phyloP scores from a whole-genome alignment of 2,329 filamentous ascomycete genomes.

The Rugonectria rugulosa region DNA sequence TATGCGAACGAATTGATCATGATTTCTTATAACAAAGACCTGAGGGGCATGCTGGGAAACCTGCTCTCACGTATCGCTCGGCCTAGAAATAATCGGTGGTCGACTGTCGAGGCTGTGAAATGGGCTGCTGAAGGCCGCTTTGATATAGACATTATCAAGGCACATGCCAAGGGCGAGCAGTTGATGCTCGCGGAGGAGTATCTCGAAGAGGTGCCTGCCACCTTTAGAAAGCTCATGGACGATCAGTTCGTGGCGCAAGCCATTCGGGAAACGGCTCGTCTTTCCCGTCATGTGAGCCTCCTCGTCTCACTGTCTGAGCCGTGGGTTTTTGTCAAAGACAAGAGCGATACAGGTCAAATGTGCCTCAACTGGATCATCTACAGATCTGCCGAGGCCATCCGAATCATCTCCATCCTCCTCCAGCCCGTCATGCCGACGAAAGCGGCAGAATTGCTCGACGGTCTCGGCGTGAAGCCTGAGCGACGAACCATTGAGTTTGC shows the following conservation, averaged over 20 bases:
- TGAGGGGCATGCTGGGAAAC: conserved; percentile 84
- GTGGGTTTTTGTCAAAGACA: conserved; percentile 66
- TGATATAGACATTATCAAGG: conserved; percentile 3
- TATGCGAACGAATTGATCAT: conserved; percentile 84
- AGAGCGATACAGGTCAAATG: conserved; percentile 42
- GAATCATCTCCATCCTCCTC: conserved; percentile 82
- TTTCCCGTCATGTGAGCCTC: conserved; percentile 38
- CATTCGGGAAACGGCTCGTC: conserved; percentile 17
- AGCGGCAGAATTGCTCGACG: conserved; percentile 74
- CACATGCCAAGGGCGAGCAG: not conserved
- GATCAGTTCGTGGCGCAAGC: conserved; percentile 66
- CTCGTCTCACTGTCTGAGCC: conserved; percentile 68
- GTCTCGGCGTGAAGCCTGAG: conserved; percentile 72
- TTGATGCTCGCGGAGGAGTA: conserved; percentile 39
- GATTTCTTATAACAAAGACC: conserved; percentile 77
- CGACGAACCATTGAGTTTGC: conserved; percentile 71
- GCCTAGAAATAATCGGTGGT: conserved; percentile 68
- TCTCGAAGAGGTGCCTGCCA: conserved; percentile 27
- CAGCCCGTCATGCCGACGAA: conserved; percentile 92
- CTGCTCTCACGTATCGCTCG: conserved; percentile 75
- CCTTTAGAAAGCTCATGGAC: conserved; percentile 65
- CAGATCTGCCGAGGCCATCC: conserved; percentile 75
- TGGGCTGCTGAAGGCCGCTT: conserved; percentile 41
- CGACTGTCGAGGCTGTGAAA: conserved; percentile 64
- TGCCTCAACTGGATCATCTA: conserved; percentile 70